A percentile compares a stretch with the other conserved stretches of the same genome.
These are phyloP conservation scores for Magnolia changhungtana DNA, from an alignment of 164 flowering plant species.

Conservation along the genomic window DNA sequence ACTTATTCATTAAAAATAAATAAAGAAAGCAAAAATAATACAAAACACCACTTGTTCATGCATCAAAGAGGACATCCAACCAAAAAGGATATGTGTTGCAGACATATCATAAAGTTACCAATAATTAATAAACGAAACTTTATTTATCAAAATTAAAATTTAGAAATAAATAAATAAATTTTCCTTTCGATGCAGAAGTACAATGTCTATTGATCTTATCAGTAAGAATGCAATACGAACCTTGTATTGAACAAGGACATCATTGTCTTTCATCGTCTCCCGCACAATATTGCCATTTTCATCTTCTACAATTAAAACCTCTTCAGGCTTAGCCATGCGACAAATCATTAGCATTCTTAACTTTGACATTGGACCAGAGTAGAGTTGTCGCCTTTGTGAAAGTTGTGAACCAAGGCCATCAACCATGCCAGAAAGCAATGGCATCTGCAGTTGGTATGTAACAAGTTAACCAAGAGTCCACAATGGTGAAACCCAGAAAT, in stretches of 20 bases:
- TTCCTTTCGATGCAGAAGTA: no score
- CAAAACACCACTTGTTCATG: no score
- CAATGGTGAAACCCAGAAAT: not conserved
- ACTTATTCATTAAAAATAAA: no score
- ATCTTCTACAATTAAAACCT: constrained; percentile 96
- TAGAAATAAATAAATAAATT: no score
- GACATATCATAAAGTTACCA: no score
- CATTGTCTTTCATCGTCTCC: constrained; percentile 99
- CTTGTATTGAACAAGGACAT: constrained; percentile 99
- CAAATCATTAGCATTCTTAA: constrained; percentile 89
- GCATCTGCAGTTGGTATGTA: constrained; percentile 42
- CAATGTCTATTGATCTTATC: no score
- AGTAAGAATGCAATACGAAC: constrained; percentile 21
- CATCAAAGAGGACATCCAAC: no score
- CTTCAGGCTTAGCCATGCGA: constrained; percentile 99
- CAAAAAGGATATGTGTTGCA: no score
- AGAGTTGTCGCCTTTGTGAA: constrained; percentile 76
- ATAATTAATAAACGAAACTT: no score
- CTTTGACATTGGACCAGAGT: constrained; percentile 83
- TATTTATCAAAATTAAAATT: no score
- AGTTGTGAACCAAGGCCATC: constrained; percentile 81
- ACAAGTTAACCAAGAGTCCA: not conserved
- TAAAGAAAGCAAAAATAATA: no score
- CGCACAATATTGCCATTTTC: constrained; percentile 99
- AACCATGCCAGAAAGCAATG: constrained; percentile 56